Evolutionary conservation across 2,329 filamentous ascomycete genomes (phyloP).

Genomic region (Lachnellula subtilissima): DNA sequence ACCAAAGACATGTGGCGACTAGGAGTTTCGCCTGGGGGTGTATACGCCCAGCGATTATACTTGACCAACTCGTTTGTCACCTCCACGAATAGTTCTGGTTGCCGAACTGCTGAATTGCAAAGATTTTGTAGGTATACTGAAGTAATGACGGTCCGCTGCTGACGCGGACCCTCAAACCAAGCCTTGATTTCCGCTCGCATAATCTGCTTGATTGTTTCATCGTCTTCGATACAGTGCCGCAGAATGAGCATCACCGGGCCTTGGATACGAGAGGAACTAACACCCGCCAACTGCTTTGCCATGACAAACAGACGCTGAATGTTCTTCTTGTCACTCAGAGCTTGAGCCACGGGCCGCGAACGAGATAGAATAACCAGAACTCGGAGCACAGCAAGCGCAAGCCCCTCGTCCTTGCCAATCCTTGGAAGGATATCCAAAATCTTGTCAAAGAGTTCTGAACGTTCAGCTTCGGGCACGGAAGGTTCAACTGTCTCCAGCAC

Average conservation of each 20-base stretch:
- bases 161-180: constrained; percentile 57
- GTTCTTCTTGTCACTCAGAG: constrained; percentile 81
- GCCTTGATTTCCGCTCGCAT: constrained; percentile 84
- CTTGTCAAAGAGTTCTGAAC: constrained; percentile 65
- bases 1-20: constrained; percentile 41
- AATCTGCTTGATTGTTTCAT: constrained; percentile 82
- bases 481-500: constrained; percentile 56
- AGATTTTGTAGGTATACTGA: constrained; percentile 69
- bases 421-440: constrained; percentile 81
- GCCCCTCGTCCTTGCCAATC: constrained; percentile 78
- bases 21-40: constrained; percentile 30
- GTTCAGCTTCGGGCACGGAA: constrained; percentile 60
- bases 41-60: constrained; percentile 54
- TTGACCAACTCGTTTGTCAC: constrained; percentile 81
- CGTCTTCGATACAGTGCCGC: constrained; percentile 90
- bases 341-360: constrained; percentile 66
- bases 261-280: constrained; percentile 70
- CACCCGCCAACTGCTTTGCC: constrained; percentile 83
- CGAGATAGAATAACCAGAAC: constrained; percentile 86
- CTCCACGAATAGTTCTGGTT: constrained; percentile 81
- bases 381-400: constrained; percentile 78
- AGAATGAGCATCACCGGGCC: constrained; percentile 67
- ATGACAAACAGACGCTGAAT: constrained; percentile 89
- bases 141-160: constrained; percentile 61
- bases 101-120: constrained; percentile 73